These are phyloP conservation scores for Setaria viridis DNA, from an alignment of 202 grass and related monocot species.

Conservation along the genomic window DNA sequence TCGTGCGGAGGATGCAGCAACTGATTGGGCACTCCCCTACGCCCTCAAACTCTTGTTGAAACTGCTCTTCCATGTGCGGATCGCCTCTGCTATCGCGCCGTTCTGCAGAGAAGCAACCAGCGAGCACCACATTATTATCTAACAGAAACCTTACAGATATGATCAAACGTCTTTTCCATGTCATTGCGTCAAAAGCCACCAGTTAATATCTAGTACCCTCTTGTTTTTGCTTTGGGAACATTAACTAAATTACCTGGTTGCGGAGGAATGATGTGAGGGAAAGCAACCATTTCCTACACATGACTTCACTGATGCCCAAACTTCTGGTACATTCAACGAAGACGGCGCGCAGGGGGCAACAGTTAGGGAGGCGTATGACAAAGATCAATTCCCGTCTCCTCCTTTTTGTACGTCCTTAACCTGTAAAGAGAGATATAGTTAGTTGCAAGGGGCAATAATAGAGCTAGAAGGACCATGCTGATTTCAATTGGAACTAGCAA, in stretches of 20 bases:
- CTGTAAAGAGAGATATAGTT: constrained; percentile 40
- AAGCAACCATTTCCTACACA: constrained; percentile 90
- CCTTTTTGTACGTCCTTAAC: constrained; percentile 99
- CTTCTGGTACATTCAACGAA: constrained; percentile 89
- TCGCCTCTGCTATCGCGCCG: constrained; percentile 88
- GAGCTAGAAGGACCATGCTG: not conserved
- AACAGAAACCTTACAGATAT: not conserved
- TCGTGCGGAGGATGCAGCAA: constrained; percentile 90
- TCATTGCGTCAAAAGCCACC: not conserved
- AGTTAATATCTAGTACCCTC: no score
- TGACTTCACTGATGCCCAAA: constrained; percentile 89
- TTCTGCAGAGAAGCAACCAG: constrained; percentile 52
- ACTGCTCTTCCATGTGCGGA: constrained; percentile 80
- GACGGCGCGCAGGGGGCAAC: constrained; percentile 80
- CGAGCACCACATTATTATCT: not conserved
- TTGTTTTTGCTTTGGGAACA: not conserved
- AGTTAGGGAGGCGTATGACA: constrained; percentile 78
- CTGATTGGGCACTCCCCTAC: constrained; percentile 96
- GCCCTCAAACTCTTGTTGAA: constrained; percentile 95
- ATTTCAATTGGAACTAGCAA: not conserved
- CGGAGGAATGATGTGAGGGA: constrained; percentile 85
- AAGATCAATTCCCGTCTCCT: constrained; percentile 94
- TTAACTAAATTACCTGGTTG: constrained; percentile 66
- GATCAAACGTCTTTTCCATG: not conserved
- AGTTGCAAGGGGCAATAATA: not conserved